Conservation (phyloP, 2,329 filamentous ascomycete species). For the Monosporascus sp. region DNA sequence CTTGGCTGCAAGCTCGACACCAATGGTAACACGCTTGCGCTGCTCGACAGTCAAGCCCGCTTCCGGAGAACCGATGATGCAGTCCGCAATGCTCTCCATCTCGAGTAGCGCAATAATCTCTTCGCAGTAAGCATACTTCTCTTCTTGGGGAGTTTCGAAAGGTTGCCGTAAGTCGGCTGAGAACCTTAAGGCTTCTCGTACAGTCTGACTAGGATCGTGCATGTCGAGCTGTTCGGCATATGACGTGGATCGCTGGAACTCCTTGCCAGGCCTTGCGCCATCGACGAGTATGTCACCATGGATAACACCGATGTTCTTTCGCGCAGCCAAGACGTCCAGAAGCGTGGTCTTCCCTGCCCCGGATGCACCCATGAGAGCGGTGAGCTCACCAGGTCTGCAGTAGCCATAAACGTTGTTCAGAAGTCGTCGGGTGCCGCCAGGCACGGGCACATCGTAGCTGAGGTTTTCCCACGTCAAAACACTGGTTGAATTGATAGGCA, state of each 20-base stretch:
- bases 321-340: constrained; percentile 64
- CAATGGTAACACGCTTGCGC: constrained; percentile 78
- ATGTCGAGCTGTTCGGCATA: constrained; percentile 60
- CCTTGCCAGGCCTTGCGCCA: constrained; percentile 48
- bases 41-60: constrained; percentile 66
- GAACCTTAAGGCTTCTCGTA: constrained; percentile 59
- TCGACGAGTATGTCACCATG: constrained; percentile 53
- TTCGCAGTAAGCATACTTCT: constrained; percentile 57
- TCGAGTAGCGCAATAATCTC: constrained; percentile 55
- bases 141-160: constrained; percentile 44
- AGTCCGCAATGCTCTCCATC: constrained; percentile 55
- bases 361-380: constrained; percentile 75
- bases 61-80: constrained; percentile 54
- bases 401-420: constrained; percentile 59
- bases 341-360: constrained; percentile 87
- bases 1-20: constrained; percentile 82
- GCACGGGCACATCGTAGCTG: constrained; percentile 66
- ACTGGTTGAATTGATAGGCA: constrained; percentile 55
- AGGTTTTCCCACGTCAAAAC: constrained; percentile 85
- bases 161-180: constrained; percentile 57
- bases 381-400: constrained; percentile 71
- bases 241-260: constrained; percentile 57
- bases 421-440: constrained; percentile 50
- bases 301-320: constrained; percentile 59
- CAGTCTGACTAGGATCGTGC: constrained; percentile 57